Percentiles rank a stretch among this genome's conserved stretches.
phyloP scores from a whole-genome alignment of 805 yeast genomes.

The Candida boleticola region DNA sequence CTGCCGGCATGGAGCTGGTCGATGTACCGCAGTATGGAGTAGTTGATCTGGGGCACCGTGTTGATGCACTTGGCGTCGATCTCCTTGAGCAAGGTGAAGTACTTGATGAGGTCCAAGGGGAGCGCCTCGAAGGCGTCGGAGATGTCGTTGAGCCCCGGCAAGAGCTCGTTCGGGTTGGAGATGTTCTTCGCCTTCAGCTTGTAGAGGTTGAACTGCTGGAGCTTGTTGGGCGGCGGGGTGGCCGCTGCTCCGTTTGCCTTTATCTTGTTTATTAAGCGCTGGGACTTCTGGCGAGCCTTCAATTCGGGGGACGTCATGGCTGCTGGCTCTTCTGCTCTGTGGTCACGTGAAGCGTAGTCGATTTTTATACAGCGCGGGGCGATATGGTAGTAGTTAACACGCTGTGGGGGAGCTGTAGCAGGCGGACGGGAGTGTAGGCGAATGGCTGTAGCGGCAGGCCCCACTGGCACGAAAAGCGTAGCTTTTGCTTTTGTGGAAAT shows the following conservation, averaged over 20 bases:
- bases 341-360: no score
- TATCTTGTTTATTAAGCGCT: conserved; percentile 13
- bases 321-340: no score
- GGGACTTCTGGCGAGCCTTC: conserved; percentile 29
- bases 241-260: not conserved
- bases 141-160: conserved; percentile 88
- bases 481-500: no score
- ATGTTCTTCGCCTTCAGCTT: conserved; percentile 32
- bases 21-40: conserved; percentile 49
- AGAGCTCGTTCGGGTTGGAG: conserved; percentile 34
- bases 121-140: conserved; percentile 88
- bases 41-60: conserved; percentile 64
- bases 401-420: no score
- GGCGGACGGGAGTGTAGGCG: no score
- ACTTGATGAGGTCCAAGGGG: conserved; percentile 78
- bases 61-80: conserved; percentile 91
- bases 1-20: conserved; percentile 15
- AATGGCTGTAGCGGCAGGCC: no score
- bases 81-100: conserved; percentile 84
- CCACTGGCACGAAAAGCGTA: no score
- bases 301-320: conserved; percentile 12
- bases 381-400: no score
- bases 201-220: conserved; percentile 28
- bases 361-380: no score
- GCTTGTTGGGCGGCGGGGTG: conserved; percentile 7